These are phyloP conservation scores for Chenopodium berlandieri DNA, from an alignment of 148 eudicot species.

Conservation along the genomic window DNA sequence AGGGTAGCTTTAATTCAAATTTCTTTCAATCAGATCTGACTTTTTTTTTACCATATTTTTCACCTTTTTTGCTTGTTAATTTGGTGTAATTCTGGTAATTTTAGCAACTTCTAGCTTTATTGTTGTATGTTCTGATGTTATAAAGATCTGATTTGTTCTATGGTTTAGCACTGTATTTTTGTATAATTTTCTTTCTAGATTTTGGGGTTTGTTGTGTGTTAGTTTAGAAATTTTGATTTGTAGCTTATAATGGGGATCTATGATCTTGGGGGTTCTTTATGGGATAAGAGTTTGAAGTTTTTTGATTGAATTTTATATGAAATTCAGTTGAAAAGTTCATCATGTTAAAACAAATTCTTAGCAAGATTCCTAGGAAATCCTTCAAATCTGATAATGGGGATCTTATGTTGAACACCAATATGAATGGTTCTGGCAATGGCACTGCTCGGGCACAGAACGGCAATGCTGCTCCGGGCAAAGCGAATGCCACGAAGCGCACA, in stretches of 20 bases:
- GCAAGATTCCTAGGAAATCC: conserved; percentile 69
- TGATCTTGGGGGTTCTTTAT: conserved; percentile 23
- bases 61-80: conserved; percentile 20
- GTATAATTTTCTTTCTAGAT: background rate
- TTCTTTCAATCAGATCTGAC: conserved; percentile 34
- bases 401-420: conserved; percentile 22
- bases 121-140: conserved; percentile 14
- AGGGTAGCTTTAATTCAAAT: conserved; percentile 22
- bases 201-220: background rate
- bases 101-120: conserved; percentile 1
- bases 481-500: conserved; percentile 45
- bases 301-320: conserved; percentile 21
- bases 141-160: conserved; percentile 17
- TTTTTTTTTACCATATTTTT: conserved; percentile 10
- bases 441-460: conserved; percentile 35
- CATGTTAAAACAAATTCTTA: conserved; percentile 84
- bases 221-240: conserved; percentile 1
- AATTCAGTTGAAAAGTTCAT: conserved; percentile 19
- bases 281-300: conserved; percentile 15
- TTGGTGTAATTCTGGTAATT: conserved; percentile 11
- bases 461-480: conserved; percentile 35
- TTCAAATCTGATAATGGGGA: conserved; percentile 51
- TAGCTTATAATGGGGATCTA: conserved; percentile 25
- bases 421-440: conserved; percentile 27
- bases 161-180: conserved; percentile 11